These are phyloP conservation scores for Lachnellula hyalina DNA, from an alignment of 2,329 filamentous ascomycete genomes.

Conservation along the genomic window DNA sequence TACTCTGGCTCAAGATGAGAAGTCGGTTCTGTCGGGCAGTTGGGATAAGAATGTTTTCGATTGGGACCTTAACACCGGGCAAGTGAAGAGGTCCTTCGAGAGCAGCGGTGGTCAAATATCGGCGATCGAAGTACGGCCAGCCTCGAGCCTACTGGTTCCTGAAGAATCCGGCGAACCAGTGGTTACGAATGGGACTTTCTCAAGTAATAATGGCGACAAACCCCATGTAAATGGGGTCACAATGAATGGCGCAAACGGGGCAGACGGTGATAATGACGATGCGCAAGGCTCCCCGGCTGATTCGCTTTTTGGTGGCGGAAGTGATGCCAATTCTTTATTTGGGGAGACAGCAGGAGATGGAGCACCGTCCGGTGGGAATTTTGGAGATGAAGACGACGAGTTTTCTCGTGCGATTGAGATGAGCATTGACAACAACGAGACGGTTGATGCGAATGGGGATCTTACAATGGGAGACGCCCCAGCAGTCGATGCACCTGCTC, in stretches of 20 bases:
- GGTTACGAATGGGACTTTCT: constrained; percentile 61
- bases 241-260: constrained; percentile 33
- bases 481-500: constrained; percentile 3
- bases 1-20: constrained; percentile 76
- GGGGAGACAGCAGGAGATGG: constrained; percentile 63
- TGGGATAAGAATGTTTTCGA: constrained; percentile 95
- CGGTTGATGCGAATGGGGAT: constrained; percentile 24
- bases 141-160: constrained; percentile 69
- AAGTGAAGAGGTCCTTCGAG: constrained; percentile 69
- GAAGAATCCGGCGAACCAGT: constrained; percentile 60
- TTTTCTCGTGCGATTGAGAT: constrained; percentile 68
- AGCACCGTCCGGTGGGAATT: constrained; percentile 51
- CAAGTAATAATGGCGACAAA: constrained; percentile 63
- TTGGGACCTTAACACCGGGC: constrained; percentile 89
- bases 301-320: constrained; percentile 77
- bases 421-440: constrained; percentile 25
- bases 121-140: constrained; percentile 77
- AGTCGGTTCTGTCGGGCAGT: constrained; percentile 80
- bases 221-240: constrained; percentile 50
- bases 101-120: constrained; percentile 80
- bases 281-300: constrained; percentile 54
- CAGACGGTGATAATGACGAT: constrained; percentile 46
- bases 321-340: constrained; percentile 74
- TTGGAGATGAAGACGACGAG: constrained; percentile 81
- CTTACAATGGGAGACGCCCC: constrained; percentile 21